Base-by-base conservation (phyloP, 225 moss, liverwort and hornwort genomes). In the Polytrichum commune region DNA sequence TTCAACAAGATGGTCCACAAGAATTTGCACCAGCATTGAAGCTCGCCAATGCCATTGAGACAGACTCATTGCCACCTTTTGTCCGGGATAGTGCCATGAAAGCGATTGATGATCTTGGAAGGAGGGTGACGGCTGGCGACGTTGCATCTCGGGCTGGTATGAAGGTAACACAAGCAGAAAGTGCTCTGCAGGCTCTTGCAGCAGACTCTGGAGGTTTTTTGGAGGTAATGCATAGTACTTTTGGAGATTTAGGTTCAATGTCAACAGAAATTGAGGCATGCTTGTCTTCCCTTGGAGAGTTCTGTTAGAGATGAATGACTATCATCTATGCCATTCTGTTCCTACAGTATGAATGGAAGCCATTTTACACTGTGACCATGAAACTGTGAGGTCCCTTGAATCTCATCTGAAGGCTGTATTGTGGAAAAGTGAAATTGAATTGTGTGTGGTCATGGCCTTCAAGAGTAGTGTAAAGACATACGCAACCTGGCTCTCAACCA, bases 81-180 rank as follows among this genome's bases (percentile, higher is more conserved):
- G 95, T 98, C 54, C 88, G 98, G 57, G 98, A 98, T 27, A 86
- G 93, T 77, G 90, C 93, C 65, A 98, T 95, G 92, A 88, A 85
- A 86, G 92, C 98, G 22, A 91, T 95, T 38, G 98, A 98, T 80
- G 95, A 93, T 2, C 95, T 98, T 66, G 95, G 98, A 72, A 76
- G 91, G 76, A 86, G 98, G 82, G 98, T 98, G 55, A 98, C 98
- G 22, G 91, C 83, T 22, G 98, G 98, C 28, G 98, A 95, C 74
- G 93, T 98, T 78, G 98, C 93, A 63, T 91, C 95, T 28, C 85
- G 89, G 66, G 88, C 92, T 66, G 98, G 98, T 68, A 67, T 90
- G 29, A 87, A 90, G 69, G 78, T 90, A 55, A 76, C 84, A 19
- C 87, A 90, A 79, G 87, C 90, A 55, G 87, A 83, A 57, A 87